phyloP scores from a whole-genome alignment of 2,329 filamentous ascomycete genomes.

The Colletotrichum sp. region DNA sequence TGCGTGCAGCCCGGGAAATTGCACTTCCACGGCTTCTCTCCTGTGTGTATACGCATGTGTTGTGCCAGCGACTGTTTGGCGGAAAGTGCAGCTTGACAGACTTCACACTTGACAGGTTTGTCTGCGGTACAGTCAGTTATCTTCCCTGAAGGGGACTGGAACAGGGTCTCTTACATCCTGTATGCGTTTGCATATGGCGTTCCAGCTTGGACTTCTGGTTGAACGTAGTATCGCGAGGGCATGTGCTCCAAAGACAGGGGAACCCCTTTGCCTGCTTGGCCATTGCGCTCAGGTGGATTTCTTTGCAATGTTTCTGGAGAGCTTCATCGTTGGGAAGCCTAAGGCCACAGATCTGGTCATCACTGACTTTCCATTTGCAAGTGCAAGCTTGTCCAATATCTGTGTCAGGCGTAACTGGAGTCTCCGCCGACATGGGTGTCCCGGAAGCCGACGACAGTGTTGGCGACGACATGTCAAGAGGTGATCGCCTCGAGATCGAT shows the following conservation, averaged over 20 bases:
- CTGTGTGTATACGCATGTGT: constrained; percentile 71
- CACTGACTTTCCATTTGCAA: constrained; percentile 36
- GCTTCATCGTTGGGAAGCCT: constrained; percentile 49
- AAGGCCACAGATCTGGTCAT: constrained; percentile 33
- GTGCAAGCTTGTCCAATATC: constrained; percentile 24
- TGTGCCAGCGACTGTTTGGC: constrained; percentile 72
- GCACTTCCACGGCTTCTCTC: constrained; percentile 68
- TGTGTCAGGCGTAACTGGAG: not conserved
- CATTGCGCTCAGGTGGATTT: constrained; percentile 52
- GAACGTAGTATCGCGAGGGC: constrained; percentile 59
- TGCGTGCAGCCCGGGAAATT: constrained; percentile 54
- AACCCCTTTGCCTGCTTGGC: constrained; percentile 49
- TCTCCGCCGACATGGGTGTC: not conserved
- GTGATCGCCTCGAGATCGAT: not conserved
- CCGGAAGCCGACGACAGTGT: not conserved
- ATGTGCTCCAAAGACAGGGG: constrained; percentile 62
- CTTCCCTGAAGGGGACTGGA: constrained; percentile 3
- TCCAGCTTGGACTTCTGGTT: constrained; percentile 68
- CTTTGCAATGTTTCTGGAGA: constrained; percentile 61
- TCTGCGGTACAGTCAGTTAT: constrained; percentile 44
- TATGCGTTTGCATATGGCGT: constrained; percentile 69
- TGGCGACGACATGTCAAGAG: not conserved
- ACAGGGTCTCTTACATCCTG: constrained; percentile 56
- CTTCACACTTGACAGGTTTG: constrained; percentile 62
- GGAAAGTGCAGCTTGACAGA: constrained; percentile 65